Conservation (phyloP, 305 asterid species). For the Rubia balearica region DNA sequence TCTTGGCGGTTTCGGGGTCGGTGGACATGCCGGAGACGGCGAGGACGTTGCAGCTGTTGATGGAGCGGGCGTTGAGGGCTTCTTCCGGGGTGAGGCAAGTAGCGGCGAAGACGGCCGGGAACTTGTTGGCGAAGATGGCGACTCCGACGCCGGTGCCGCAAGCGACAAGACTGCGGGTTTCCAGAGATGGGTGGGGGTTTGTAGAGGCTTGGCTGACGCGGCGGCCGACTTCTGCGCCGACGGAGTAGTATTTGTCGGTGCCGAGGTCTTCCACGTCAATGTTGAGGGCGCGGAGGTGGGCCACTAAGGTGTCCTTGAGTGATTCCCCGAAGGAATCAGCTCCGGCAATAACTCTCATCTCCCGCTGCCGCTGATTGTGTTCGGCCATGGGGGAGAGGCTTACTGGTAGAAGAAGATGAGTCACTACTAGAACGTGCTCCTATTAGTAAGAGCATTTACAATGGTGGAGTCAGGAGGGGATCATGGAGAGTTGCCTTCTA, state of each 20-base stretch:
- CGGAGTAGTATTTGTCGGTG: constrained; percentile 58
- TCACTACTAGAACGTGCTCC: no score
- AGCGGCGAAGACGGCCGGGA: constrained; percentile 79
- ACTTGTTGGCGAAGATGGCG: constrained; percentile 74
- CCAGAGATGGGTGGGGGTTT: constrained; percentile 25
- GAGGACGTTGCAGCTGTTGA: constrained; percentile 69
- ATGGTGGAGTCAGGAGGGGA: no score
- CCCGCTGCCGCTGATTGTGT: no score
- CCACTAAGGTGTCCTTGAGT: constrained; percentile 47
- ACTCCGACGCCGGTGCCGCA: constrained; percentile 92
- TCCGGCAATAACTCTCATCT: constrained; percentile 26
- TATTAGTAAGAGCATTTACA: no score
- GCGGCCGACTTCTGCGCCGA: constrained; percentile 69
- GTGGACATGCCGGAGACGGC: constrained; percentile 71
- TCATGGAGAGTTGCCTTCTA: no score
- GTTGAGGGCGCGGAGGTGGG: constrained; percentile 47
- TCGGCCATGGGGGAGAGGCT: no score
- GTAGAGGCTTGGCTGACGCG: constrained; percentile 55
- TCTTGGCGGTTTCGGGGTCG: constrained; percentile 35
- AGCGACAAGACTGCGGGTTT: constrained; percentile 66
- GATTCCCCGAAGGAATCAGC: constrained; percentile 65
- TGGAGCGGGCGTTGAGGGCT: constrained; percentile 63
- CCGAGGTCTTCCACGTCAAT: constrained; percentile 72
- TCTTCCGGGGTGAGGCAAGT: constrained; percentile 63
- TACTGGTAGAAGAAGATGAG: no score